Base-by-base conservation (phyloP, 768 basidiomycete genomes). In the Macrocybe gigantea region DNA sequence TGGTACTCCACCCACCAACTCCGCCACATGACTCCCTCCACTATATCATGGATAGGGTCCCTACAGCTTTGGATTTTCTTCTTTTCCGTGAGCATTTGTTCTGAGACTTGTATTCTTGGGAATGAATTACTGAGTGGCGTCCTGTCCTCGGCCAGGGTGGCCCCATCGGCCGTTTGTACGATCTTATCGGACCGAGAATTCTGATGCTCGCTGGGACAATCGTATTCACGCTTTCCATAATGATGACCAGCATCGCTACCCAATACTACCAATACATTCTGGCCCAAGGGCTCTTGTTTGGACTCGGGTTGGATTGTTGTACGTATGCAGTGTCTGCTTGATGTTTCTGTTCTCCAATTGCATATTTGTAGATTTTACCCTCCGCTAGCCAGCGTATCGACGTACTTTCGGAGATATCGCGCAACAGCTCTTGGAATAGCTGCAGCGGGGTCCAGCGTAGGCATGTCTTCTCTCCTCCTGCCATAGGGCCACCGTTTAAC, bases 391-490 rank as follows among this genome's bases (percentile, higher is more conserved):
- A 79, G 81, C 44, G 71, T 87, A 7, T 76, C 83, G 0, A 87
- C 82, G 1, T 73, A 82, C 59, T 90, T 87, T 64, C 57, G 59
- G 41, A 74, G 73, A 51, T 80, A 82, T 52, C 76, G 86, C 10
- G 84, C 83, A 3, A 82, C 87, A 2, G 85, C 88, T 0, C 67
- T 85, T 34, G 88, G 88, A 2, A 66, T 91, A 47, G 82, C 79
- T 12, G 72, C 78, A 1, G 78, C 85, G 33, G 88, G 88, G n/a
- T 82, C 82, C 22, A 77, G 83, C 48, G 60, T 78, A 48, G 83
- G 83, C 81, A 43, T 47, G 67, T 58, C 36, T 44, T 33, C 31
- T 41, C 45, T 43, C 12, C 30, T 48, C 36, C 33, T 22, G 22
- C 22, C 22, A 4, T 22, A 22, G 22, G 22, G 4, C 22, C 22